Evolutionary conservation across 768 basidiomycete genomes (phyloP).

Genomic region (Lyophyllum shimeji): DNA sequence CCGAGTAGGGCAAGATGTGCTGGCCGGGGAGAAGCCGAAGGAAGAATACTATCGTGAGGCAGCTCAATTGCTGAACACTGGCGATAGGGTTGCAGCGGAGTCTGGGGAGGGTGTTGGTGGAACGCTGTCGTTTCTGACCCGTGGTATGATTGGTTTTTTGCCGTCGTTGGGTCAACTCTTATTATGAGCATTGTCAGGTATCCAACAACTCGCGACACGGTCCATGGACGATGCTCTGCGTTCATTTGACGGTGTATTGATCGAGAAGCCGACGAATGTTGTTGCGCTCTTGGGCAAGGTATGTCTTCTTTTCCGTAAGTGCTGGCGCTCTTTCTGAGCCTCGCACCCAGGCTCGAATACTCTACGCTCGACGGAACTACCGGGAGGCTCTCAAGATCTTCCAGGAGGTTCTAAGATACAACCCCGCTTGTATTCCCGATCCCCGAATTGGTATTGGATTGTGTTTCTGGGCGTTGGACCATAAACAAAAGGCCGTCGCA

Average conservation of each 20-base stretch:
- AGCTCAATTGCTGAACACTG: conserved; percentile 63
- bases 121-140: conserved; percentile 60
- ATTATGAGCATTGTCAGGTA: conserved; percentile 44
- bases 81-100: conserved; percentile 53
- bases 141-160: conserved; percentile 44
- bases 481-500: conserved; percentile 75
- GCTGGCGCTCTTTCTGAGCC: background rate
- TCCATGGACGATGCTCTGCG: conserved; percentile 81
- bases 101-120: conserved; percentile 59
- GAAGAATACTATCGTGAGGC: conserved; percentile 72
- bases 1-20: conserved; percentile 59
- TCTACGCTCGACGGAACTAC: conserved; percentile 77
- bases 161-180: background rate
- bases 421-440: conserved; percentile 83
- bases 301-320: conserved; percentile 6
- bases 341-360: conserved; percentile 69
- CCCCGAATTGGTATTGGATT: conserved; percentile 95
- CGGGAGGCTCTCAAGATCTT: conserved; percentile 81
- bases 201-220: conserved; percentile 78
- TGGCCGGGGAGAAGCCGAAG: conserved; percentile 59
- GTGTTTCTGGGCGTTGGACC: conserved; percentile 88
- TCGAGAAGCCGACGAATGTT: conserved; percentile 79
- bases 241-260: conserved; percentile 79
- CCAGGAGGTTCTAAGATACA: conserved; percentile 78
- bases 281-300: conserved; percentile 89